Conservation (phyloP, 352 stramenopile genomes). For the Hyaloperonospora brassicae region DNA sequence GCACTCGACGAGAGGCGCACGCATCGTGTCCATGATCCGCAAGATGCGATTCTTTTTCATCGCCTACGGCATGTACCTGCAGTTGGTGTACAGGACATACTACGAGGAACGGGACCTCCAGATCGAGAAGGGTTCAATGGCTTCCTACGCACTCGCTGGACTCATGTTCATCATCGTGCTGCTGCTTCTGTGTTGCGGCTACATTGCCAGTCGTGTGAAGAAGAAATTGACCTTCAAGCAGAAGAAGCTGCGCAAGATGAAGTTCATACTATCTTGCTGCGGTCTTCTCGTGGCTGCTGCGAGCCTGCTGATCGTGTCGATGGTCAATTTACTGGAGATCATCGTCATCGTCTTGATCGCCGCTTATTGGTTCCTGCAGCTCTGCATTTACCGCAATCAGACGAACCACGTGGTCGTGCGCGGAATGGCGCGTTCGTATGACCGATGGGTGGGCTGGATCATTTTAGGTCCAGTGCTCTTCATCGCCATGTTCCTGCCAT, state of each 20-base stretch:
- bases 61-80: slow-evolving; percentile 68
- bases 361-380: slow-evolving; percentile 82
- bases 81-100: slow-evolving; percentile 74
- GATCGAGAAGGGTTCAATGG: slow-evolving; percentile 52
- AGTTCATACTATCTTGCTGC: slow-evolving; percentile 73
- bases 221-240: slow-evolving; percentile 89
- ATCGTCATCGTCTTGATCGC: slow-evolving; percentile 59
- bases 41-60: slow-evolving; percentile 82
- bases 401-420: slow-evolving; percentile 77
- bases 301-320: slow-evolving; percentile 57
- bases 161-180: slow-evolving; percentile 67
- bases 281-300: slow-evolving; percentile 46
- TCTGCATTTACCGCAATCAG: slow-evolving; percentile 66
- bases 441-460: slow-evolving; percentile 83
- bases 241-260: slow-evolving; percentile 85
- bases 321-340: slow-evolving; percentile 71
- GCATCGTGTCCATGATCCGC: slow-evolving; percentile 62
- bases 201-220: slow-evolving; percentile 76
- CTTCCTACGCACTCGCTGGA: slow-evolving; percentile 54
- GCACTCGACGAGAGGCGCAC: slow-evolving; percentile 53
- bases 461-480: slow-evolving; percentile 84
- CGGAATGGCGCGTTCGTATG: slow-evolving; percentile 59
- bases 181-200: slow-evolving; percentile 73
- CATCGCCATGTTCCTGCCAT: slow-evolving; percentile 84
- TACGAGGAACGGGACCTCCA: slow-evolving; percentile 54